Evolutionary conservation across 768 basidiomycete species (phyloP), one percentile per base, ranked within the genome.

Genomic region (Phanerochaete carnosa): DNA sequence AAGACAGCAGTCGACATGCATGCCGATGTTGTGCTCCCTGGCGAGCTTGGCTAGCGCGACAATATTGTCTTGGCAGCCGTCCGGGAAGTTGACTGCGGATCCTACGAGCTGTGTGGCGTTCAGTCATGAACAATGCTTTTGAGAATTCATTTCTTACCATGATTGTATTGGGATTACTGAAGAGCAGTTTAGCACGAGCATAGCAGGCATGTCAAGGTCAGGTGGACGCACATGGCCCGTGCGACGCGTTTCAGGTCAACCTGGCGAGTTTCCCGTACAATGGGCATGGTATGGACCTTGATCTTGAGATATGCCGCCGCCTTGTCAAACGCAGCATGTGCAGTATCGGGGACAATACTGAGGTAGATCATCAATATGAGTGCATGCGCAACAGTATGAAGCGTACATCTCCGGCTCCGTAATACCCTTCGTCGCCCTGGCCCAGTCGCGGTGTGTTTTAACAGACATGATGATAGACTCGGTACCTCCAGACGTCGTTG

Each of bases 261-360:
- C 70, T 88, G 84, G 22, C 95, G 85, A 19, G 94, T 94, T 19
- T 75, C 71, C 1, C 80, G 77, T 68, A 98, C 81, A 25, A 98
- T 87, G 0, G 95, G 92, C 49, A 99, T 83, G 30, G 83, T 81
- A 66, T 94, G 94, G 5, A 95, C 79, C 77, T 97, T 98, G 77
- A 99, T 85, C 15, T 85, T 84, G 69, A 98, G 83, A 72, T 96
- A 98, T 9, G 86, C 83, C 1, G 86, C 88, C 3, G 89, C 95
- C 72, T 99, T 99, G 77, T 94, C 89, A 71, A 99, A 99, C 0
- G 96, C 96, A 1, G 94, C 94, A 68, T 98, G 96, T 0, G 90
- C 94, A 0, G 92, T 89, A 0, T 82, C 78, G 0, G 95, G 90
- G 8, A 98, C 75, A 62, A 98, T 79, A 78, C 95, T 96, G 55